Percentiles rank a stretch among this genome's conserved stretches.
These are phyloP conservation scores for Fusarium gaditjirri DNA, from an alignment of 2,329 filamentous ascomycete genomes.

Conservation along the genomic window DNA sequence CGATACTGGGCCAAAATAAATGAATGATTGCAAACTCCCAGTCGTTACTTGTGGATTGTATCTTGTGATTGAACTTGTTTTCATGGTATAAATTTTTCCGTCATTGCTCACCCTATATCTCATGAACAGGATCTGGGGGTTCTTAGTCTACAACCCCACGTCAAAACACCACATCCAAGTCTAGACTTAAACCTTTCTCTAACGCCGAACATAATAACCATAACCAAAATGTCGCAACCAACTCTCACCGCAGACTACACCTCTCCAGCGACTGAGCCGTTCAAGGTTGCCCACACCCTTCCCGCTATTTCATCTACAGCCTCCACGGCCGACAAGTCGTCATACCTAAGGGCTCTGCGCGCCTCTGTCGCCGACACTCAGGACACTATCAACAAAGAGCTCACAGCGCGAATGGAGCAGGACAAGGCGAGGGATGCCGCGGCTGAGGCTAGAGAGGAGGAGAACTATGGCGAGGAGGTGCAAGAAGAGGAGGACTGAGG, in stretches of 20 bases:
- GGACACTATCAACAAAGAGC: constrained; percentile 73
- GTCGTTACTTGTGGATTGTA: background rate
- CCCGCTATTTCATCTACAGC: constrained; percentile 49
- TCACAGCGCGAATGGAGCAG: constrained; percentile 79
- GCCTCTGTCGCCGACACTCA: constrained; percentile 69
- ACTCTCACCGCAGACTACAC: constrained; percentile 60
- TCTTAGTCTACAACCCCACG: constrained; percentile 35
- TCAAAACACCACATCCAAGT: constrained; percentile 12
- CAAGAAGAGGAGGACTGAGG: constrained; percentile 68
- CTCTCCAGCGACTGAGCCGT: constrained; percentile 61
- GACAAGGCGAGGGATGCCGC: constrained; percentile 67
- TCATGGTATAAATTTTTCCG: background rate
- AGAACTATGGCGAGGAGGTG: constrained; percentile 88
- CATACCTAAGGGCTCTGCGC: constrained; percentile 70
- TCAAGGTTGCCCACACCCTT: constrained; percentile 55
- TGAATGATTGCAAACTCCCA: background rate
- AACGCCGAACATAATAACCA: background rate
- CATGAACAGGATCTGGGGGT: constrained; percentile 18
- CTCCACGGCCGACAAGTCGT: constrained; percentile 61
- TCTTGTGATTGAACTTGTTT: background rate
- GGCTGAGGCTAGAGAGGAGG: constrained; percentile 71
- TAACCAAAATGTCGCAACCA: constrained; percentile 27
- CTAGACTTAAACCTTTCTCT: background rate
- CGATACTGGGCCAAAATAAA: background rate
- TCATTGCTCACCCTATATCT: constrained; percentile 3